Evolutionary conservation across 1,284 basidiomycete species (phyloP), one percentile per base, ranked within the genome.

Genomic region (Tremellales sp.): DNA sequence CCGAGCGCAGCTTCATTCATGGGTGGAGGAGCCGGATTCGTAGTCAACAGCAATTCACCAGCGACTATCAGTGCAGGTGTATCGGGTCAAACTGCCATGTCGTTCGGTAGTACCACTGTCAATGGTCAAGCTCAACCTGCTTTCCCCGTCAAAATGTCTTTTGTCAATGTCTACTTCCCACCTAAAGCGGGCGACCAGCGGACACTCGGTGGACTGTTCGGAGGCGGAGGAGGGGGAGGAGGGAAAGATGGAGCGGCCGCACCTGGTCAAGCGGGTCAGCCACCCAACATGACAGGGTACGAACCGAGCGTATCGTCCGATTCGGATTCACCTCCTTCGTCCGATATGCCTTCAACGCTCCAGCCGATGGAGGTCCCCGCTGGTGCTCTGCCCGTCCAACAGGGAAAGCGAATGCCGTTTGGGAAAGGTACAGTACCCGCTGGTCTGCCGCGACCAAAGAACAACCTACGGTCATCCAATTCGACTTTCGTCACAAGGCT

Each of bases 401-500:
- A 48, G 19, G 41, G 37, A 7, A 65, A 62, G 45, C 33, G 54
- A 15, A 58, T 58, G 29, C 54, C 56, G 11, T 65, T 61, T 26
- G 37, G 50, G 1, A 65, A 63, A 41, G 45, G 40, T 21, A 35
- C 26, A 33, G 45, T 37, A 27, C 48, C 40, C 27, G 54, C 53
- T 29, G 46, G 46, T 1, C 50, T 58, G 24, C 78, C 83, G 7
- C 79, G 87, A 35, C 89, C 91, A 19, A 92, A 89, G 70, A 87
- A 89, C 60, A 92, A 85, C 64, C 84, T 94, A 64, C 81, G 86
- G 48, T 89, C 87, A 1, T 89, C 88, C 0, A 89, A 85, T 19
- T 92, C 88, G 26, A 87, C 86, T 2, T 94, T 96, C 72, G 86
- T 96, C 60, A 86, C 87, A 2, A 81, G 91, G 19, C 77, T 89